Percentiles rank a stretch among this genome's conserved stretches.
Evolutionary conservation across 805 yeast species (phyloP).

Genomic region (Vanderwaltozyma verrucispora): DNA sequence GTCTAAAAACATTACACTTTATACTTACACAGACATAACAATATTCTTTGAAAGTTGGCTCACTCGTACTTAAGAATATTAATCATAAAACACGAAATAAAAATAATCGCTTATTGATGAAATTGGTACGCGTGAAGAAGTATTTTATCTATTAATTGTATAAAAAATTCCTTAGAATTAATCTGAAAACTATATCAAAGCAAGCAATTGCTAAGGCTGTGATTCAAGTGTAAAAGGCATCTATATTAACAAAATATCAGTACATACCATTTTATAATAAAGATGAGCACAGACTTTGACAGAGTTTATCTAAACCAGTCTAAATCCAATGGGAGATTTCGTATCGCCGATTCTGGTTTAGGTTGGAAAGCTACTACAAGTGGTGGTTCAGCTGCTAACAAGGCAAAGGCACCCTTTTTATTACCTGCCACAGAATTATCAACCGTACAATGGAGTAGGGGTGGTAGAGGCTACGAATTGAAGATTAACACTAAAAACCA

Average conservation of each 20-base stretch:
- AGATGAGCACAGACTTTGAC: conserved; percentile 63
- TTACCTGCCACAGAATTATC: conserved; percentile 80
- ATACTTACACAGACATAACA: too few relatives aligned
- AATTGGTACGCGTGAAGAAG: too few relatives aligned
- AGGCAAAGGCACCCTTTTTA: conserved; percentile 63
- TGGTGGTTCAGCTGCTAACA: conserved; percentile 36
- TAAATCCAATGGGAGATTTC: conserved; percentile 73
- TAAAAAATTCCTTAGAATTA: too few relatives aligned
- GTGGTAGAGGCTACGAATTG: conserved; percentile 83
- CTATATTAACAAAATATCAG: too few relatives aligned
- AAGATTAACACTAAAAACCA: conserved; percentile 80
- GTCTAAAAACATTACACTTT: too few relatives aligned
- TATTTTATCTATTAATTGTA: too few relatives aligned
- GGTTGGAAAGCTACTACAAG: conserved; percentile 76
- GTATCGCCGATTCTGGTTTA: conserved; percentile 92
- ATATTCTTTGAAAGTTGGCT: too few relatives aligned
- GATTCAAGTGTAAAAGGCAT: too few relatives aligned
- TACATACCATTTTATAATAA: not conserved
- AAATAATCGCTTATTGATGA: too few relatives aligned
- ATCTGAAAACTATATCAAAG: too few relatives aligned
- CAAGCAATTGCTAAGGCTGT: too few relatives aligned
- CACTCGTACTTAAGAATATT: too few relatives aligned
- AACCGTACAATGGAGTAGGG: conserved; percentile 83
- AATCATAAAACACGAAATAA: not conserved
- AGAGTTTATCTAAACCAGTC: conserved; percentile 85